A percentile compares a stretch with the other conserved stretches of the same genome.
Conservation (phyloP, 2,329 filamentous ascomycete genomes). For the Cladophialophora psammophila region DNA sequence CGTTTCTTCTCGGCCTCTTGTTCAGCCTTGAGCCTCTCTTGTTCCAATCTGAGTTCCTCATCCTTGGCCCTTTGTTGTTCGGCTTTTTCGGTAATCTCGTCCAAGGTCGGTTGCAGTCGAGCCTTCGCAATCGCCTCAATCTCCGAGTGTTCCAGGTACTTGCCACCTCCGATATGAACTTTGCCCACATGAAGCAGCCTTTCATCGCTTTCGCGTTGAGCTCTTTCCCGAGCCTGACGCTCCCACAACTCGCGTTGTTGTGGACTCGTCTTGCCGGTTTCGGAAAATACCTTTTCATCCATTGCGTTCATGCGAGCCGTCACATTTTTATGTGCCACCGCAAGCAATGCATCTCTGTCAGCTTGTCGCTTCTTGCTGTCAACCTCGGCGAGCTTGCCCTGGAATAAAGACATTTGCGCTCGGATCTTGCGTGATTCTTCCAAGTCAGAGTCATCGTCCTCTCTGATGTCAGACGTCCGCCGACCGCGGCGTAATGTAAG, state of each 20-base stretch:
- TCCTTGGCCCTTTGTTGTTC: conserved; percentile 74
- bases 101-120: conserved; percentile 80
- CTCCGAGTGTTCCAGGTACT: conserved; percentile 77
- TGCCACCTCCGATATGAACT: conserved; percentile 79
- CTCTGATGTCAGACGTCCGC: conserved; percentile 64
- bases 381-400: conserved; percentile 69
- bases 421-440: conserved; percentile 75
- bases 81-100: conserved; percentile 82
- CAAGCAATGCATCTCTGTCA: conserved; percentile 78
- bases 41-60: conserved; percentile 67
- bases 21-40: conserved; percentile 69
- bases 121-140: conserved; percentile 80
- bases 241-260: conserved; percentile 80
- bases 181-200: conserved; percentile 65
- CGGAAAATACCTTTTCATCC: conserved; percentile 78
- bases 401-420: conserved; percentile 80
- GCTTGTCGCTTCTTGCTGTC: conserved; percentile 76
- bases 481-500: conserved; percentile 65
- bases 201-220: conserved; percentile 68
- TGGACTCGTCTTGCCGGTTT: conserved; percentile 75
- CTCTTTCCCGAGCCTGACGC: conserved; percentile 73
- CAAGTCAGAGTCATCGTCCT: conserved; percentile 68
- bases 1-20: conserved; percentile 54
- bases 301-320: conserved; percentile 77
- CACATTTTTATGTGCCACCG: conserved; percentile 86